Conservation (phyloP, 2,329 filamentous ascomycete genomes). For the Arthroderma sp. region DNA sequence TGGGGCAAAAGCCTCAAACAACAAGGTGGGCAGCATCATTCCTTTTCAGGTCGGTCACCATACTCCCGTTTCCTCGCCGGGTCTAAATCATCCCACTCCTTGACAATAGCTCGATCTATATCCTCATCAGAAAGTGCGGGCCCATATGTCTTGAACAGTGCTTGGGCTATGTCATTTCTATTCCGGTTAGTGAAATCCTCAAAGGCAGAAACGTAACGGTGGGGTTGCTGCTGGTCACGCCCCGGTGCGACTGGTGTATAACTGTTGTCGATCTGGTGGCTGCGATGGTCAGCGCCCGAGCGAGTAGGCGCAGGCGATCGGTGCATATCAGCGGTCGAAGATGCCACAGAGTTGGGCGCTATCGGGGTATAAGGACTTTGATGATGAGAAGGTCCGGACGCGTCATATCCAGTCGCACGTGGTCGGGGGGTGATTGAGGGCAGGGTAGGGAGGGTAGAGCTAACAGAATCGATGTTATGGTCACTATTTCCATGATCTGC, state of each 20-base stretch:
- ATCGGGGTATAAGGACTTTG: constrained; percentile 3
- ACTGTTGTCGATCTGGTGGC: background rate
- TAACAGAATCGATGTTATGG: constrained; percentile 11
- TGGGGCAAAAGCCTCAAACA: too few species aligned
- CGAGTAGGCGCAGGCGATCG: constrained; percentile 1
- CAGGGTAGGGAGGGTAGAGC: constrained; percentile 19
- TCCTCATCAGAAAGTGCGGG: constrained; percentile 9
- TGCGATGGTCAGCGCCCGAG: constrained; percentile 2
- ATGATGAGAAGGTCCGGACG: constrained; percentile 2
- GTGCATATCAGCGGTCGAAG: constrained; percentile 1
- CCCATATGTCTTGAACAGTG: constrained; percentile 8
- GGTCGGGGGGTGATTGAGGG: constrained; percentile 15
- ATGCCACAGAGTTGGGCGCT: constrained; percentile 3
- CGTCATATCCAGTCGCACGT: constrained; percentile 15
- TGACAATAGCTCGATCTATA: constrained; percentile 8
- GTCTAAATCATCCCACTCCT: constrained; percentile 12
- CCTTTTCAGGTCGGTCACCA: constrained; percentile 8
- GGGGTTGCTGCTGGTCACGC: constrained; percentile 1
- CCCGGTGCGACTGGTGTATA: constrained; percentile 4
- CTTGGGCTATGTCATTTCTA: constrained; percentile 8
- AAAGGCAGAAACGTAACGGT: constrained; percentile 12
- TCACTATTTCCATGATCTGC: constrained; percentile 14
- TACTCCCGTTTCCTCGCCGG: constrained; percentile 20
- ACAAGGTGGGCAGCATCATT: background rate
- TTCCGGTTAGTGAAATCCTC: constrained; percentile 12